Evolutionary conservation across 495 filamentous ascomycete species (phyloP), one percentile per base, ranked within the genome.

Genomic region (Aspergillus mulundensis): DNA sequence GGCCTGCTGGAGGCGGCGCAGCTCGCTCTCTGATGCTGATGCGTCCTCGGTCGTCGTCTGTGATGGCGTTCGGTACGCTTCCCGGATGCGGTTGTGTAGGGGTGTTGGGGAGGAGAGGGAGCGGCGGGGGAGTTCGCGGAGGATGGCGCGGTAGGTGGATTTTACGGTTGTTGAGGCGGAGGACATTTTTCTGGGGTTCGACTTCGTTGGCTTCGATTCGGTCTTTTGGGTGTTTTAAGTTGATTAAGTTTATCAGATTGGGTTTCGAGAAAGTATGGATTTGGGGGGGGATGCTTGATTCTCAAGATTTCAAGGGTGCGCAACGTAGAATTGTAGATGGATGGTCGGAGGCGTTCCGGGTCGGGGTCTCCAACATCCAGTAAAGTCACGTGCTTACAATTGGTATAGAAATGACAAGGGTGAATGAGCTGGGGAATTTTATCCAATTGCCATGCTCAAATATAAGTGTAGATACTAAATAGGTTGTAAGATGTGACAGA

Each of bases 71-170:
- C 61, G 66, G 69, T 75, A 81, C 53, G 73, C 60, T 7, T 78
- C 70, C 65, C 84, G 84, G 58, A 90, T 73, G 34, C 70, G 78
- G 56, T 75, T 66, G 69, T 88, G 81, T 6, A 87, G 76, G 19
- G 82, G 82, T 10, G 83, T 87, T 20, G 78, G 67, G 41, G 74
- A 72, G 7, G 76, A 71, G 66, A 85, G 72, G 3, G 76, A 73
- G 41, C 81, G 84, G 42, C 86, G 82, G 18, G 94, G 93, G 25
- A 97, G 85, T 74, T 97, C 92, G 71, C 91, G 89, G 51, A 97
- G 89, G 69, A 98, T 77, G 19, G 85, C 80, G 63, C 94, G 89
- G 78, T 98, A 98, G 66, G 95, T 78, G 42, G 89, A 83, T 66
- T 88, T 89, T 46, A 87, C 70, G 64, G 45, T 34, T n/a, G 44